phyloP scores from a whole-genome alignment of 1,284 basidiomycete species.

The Singerocomus rubriflavus region DNA sequence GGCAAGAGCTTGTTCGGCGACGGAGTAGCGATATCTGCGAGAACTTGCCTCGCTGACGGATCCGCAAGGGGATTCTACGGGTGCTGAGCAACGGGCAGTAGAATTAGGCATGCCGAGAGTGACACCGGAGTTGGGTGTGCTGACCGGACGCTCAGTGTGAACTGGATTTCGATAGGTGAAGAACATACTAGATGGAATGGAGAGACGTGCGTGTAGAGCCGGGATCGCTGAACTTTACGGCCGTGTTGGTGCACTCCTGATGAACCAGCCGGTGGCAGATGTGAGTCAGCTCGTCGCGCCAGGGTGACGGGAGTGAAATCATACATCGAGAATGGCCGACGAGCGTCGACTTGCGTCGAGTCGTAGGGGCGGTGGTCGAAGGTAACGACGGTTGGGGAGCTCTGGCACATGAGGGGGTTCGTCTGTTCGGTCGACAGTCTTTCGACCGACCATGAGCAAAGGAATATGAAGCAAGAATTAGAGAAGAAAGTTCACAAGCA shows the following conservation, averaged over 20 bases:
- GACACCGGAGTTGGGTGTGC: conserved; percentile 23
- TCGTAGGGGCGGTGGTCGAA: conserved; percentile 15
- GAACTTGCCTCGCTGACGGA: conserved; percentile 22
- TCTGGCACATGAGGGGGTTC: conserved; percentile 16
- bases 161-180: conserved; percentile 11
- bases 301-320: conserved; percentile 1
- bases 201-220: conserved; percentile 4
- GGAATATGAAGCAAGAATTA: conserved; percentile 11
- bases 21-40: conserved; percentile 38
- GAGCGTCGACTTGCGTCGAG: conserved; percentile 12
- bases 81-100: conserved; percentile 9
- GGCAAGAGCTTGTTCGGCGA: conserved; percentile 39
- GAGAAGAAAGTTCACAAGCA: conserved; percentile 15
- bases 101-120: conserved; percentile 31
- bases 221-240: conserved; percentile 1
- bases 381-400: not conserved
- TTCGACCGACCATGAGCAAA: conserved; percentile 30
- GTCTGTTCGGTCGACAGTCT: conserved; percentile 26
- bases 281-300: not conserved
- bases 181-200: conserved; percentile 16
- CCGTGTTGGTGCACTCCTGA: conserved; percentile 24
- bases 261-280: not conserved
- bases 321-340: conserved; percentile 12
- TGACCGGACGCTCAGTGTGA: conserved; percentile 17
- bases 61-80: conserved; percentile 20